Evolutionary conservation across 2,329 filamentous ascomycete species (phyloP).

Genomic region (Neofusicoccum ribis): DNA sequence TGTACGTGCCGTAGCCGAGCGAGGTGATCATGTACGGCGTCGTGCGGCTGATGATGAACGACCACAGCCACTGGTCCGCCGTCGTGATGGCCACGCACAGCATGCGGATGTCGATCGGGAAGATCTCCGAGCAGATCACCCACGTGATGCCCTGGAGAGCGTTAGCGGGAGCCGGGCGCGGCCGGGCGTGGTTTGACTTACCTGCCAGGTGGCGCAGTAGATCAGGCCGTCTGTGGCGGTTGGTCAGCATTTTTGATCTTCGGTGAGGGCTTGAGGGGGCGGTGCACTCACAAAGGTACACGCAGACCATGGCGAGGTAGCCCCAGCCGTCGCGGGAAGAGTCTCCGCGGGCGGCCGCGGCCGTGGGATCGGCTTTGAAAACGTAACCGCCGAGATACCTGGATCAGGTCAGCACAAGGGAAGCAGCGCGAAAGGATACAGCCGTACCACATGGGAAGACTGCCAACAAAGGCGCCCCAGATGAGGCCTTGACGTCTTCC

Average conservation of each 20-base stretch:
- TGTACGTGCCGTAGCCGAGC: constrained; percentile 46
- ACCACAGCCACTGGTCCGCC: constrained; percentile 53
- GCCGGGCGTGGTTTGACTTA: constrained; percentile 36
- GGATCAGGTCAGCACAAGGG: no score
- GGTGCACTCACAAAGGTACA: constrained; percentile 47
- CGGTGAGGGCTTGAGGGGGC: no score
- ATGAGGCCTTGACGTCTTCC: constrained; percentile 47
- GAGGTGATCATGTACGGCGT: constrained; percentile 54
- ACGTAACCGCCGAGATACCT: constrained; percentile 51
- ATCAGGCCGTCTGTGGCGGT: constrained; percentile 46
- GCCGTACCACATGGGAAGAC: constrained; percentile 50
- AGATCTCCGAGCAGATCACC: constrained; percentile 69
- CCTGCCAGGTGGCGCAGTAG: constrained; percentile 50
- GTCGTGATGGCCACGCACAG: constrained; percentile 52
- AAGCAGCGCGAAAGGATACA: constrained; percentile 20
- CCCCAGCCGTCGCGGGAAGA: constrained; percentile 50
- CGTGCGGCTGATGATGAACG: constrained; percentile 51
- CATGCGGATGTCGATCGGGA: constrained; percentile 53
- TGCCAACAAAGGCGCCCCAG: constrained; percentile 51
- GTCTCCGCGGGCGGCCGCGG: constrained; percentile 41
- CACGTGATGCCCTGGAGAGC: constrained; percentile 41
- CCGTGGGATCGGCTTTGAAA: constrained; percentile 49
- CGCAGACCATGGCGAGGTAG: constrained; percentile 54
- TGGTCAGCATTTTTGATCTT: no score
- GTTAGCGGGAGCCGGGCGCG: constrained; percentile 31